Percentiles rank a stretch among this genome's conserved stretches.
Conservation (phyloP, 2,329 filamentous ascomycete genomes). For the Monosporascus sp. region DNA sequence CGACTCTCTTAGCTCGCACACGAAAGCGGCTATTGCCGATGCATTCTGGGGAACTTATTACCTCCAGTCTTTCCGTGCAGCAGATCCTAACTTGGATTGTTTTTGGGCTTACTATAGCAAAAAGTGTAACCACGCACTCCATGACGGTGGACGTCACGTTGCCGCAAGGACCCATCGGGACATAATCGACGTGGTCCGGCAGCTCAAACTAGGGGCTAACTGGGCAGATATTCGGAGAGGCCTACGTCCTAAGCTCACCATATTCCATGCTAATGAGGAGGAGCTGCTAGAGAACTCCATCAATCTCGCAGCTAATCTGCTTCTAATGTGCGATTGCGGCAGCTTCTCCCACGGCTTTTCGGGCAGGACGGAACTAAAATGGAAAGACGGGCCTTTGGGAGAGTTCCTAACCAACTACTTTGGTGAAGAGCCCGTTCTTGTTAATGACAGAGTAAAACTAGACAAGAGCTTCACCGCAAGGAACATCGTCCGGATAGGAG, state of each 20-base stretch:
- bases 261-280: neutral
- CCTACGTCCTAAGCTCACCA: neutral
- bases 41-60: neutral
- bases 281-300: neutral
- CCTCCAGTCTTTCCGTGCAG: neutral
- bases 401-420: neutral
- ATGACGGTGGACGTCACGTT: neutral
- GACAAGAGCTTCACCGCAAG: conserved; percentile 14
- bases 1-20: neutral
- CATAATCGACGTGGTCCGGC: neutral
- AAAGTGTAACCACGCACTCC: neutral
- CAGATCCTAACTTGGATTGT: neutral
- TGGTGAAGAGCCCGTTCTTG: neutral
- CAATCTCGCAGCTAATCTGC: neutral
- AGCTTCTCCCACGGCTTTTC: neutral
- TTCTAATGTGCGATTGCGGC: conserved; percentile 3
- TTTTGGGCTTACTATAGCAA: neutral
- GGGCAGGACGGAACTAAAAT: conserved; percentile 4
- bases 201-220: neutral
- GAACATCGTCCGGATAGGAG: conserved; percentile 27
- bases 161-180: neutral
- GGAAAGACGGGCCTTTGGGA: neutral
- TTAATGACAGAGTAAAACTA: neutral
- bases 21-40: neutral
- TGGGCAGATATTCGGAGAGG: neutral